A percentile compares a stretch with the other conserved stretches of the same genome.
phyloP scores from a whole-genome alignment of 2,329 filamentous ascomycete species.

The Colletotrichum tamarilloi region DNA sequence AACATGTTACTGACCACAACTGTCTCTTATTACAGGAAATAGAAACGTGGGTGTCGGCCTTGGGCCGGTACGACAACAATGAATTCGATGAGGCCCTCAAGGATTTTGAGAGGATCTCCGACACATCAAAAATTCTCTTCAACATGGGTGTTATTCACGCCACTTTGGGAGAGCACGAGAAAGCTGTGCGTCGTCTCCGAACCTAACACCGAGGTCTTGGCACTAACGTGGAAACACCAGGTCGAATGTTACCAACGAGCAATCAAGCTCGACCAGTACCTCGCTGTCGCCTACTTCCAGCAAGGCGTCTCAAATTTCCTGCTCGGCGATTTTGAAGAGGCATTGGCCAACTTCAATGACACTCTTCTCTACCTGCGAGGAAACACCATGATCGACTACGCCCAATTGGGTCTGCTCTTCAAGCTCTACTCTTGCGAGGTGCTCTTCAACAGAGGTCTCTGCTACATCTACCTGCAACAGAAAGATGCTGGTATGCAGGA shows the following conservation, averaged over 20 bases:
- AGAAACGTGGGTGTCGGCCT: slow-evolving; percentile 95
- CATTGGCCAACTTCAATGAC: slow-evolving; percentile 98
- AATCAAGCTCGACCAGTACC: slow-evolving; percentile 90
- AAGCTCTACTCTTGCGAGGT: slow-evolving; percentile 98
- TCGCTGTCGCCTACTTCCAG: slow-evolving; percentile 98
- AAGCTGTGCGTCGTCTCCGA: slow-evolving; percentile 75
- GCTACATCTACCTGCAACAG: slow-evolving; percentile 97
- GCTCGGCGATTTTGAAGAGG: slow-evolving; percentile 96
- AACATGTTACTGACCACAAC: slow-evolving; percentile 9
- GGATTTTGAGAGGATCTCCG: slow-evolving; percentile 86
- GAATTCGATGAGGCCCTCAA: slow-evolving; percentile 91
- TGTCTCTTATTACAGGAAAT: slow-evolving; percentile 77
- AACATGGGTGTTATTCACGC: slow-evolving; percentile 99
- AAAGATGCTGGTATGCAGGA: slow-evolving; percentile 92
- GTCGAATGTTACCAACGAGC: slow-evolving; percentile 96
- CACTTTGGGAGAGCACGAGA: slow-evolving; percentile 93
- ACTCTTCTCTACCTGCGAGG: slow-evolving; percentile 93
- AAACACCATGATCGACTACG: slow-evolving; percentile 98
- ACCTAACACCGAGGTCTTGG: neutral
- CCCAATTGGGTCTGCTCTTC: slow-evolving; percentile 93
- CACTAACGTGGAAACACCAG: slow-evolving; percentile 57
- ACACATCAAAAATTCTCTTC: slow-evolving; percentile 98
- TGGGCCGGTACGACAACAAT: slow-evolving; percentile 94
- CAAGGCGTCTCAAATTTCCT: slow-evolving; percentile 98
- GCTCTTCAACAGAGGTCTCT: slow-evolving; percentile 95